These are phyloP conservation scores for Apophysomyces ossiformis DNA, from an alignment of 371 early-diverging fungal species.

Conservation along the genomic window DNA sequence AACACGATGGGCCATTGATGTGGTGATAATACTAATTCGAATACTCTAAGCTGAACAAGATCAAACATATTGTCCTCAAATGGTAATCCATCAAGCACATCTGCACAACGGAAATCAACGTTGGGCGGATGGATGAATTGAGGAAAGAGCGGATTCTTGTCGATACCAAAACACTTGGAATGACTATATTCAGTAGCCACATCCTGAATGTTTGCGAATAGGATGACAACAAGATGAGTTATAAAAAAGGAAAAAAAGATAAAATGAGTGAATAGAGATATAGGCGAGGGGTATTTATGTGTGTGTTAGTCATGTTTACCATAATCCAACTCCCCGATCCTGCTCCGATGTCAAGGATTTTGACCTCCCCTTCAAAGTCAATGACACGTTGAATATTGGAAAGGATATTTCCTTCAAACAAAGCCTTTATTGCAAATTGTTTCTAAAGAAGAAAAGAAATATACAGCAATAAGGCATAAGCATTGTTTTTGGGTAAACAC, in stretches of 20 bases:
- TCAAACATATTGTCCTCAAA: conserved; percentile 25
- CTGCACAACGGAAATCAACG: conserved; percentile 13
- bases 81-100: conserved; percentile 23
- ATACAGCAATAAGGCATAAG: background rate
- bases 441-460: background rate
- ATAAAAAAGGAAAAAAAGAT: no score
- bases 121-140: conserved; percentile 19
- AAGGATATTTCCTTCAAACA: conserved; percentile 12
- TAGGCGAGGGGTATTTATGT: background rate
- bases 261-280: no score
- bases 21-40: conserved; percentile 14
- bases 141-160: conserved; percentile 10
- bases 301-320: background rate
- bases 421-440: conserved; percentile 13
- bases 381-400: background rate
- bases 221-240: no score
- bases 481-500: background rate
- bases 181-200: conserved; percentile 1
- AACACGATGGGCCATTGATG: conserved; percentile 20
- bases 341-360: conserved; percentile 10
- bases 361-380: background rate
- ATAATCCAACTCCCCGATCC: conserved; percentile 17
- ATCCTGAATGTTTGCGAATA: background rate
- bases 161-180: conserved; percentile 3
- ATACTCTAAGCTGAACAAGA: conserved; percentile 18